Evolutionary conservation across 164 flowering plant genomes (phyloP), one percentile per base, ranked within the genome.

Genomic region (Euptelea pleiosperma): DNA sequence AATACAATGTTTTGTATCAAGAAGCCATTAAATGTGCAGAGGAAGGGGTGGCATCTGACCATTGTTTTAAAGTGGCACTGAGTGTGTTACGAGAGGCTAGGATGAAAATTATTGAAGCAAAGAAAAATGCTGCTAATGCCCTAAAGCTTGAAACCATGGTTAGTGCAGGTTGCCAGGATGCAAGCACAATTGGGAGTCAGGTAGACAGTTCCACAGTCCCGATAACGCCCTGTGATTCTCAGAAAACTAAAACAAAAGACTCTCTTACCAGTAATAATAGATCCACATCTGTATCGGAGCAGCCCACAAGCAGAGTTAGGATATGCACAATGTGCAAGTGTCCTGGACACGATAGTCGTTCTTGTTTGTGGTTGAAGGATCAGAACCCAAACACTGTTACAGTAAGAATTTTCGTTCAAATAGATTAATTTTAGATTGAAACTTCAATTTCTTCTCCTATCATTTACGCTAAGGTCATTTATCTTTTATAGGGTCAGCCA

Each of bases 1-100:
- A 73, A 15, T 69, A 73, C 56, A 70, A 70, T 49, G 30, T 70
- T 47, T 57, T 74, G 58, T 70, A 61, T 51, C 72, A 70, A 54
- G 78, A 74, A 58, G 78, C 78, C 30, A 57, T 74, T 30, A 70
- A 67, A 67, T 74, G 72, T 53, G 74, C 69, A 24, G 74, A 74
- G 39, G 78, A 74, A 64, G 72, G 78, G 51, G 57, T 74, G 49
- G 71, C 72, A 56, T 74, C 74, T 55, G 78, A 74, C 59, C 74
- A 70, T 57, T 61, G 69, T 58, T 64, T 74, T 39, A 70, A 64
- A 42, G 77, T 74, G 35, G 72, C 74, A 43, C 54, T 74, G 12
- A 42, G 45, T 57, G 71, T 67, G 49, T 64, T 74, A 34, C 52
- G 69, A 30, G 74, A 74, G 16, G 70, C 74, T 41, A 70, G 74